A percentile compares a stretch with the other conserved stretches of the same genome.
Conservation (phyloP, 2,329 filamentous ascomycete species). For the Xylariaceae sp. region DNA sequence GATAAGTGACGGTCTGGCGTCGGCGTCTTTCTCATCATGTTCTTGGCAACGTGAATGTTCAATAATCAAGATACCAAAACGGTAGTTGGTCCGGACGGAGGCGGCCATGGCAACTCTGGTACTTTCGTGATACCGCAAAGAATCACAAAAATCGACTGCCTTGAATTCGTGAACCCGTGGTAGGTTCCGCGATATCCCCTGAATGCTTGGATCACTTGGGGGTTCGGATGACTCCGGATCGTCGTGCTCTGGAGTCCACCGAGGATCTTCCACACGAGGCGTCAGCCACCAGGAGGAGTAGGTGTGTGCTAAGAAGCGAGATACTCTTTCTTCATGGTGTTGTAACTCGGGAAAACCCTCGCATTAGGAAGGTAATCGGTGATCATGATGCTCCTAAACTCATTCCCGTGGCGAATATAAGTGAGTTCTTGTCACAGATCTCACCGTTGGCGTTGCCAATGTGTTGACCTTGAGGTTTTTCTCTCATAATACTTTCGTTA, state of each 20-base stretch:
- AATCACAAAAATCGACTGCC: neutral
- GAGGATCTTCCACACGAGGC: neutral
- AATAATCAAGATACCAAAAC: neutral
- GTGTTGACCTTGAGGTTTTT: neutral
- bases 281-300: neutral
- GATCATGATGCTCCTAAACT: conserved; percentile 7
- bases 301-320: neutral
- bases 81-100: neutral
- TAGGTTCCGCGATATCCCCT: neutral
- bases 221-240: conserved; percentile 16
- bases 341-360: conserved; percentile 6
- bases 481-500: neutral
- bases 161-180: neutral
- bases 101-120: neutral
- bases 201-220: conserved; percentile 1
- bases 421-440: neutral
- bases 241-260: conserved; percentile 3
- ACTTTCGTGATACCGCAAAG: conserved; percentile 1
- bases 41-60: conserved; percentile 13
- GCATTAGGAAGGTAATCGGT: conserved; percentile 14
- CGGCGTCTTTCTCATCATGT: conserved; percentile 4
- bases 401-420: neutral
- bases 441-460: neutral
- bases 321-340: neutral
- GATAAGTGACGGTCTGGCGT: conserved; percentile 3